Base-by-base conservation (phyloP, 805 yeast genomes). In the Suhomyces faveliae region DNA sequence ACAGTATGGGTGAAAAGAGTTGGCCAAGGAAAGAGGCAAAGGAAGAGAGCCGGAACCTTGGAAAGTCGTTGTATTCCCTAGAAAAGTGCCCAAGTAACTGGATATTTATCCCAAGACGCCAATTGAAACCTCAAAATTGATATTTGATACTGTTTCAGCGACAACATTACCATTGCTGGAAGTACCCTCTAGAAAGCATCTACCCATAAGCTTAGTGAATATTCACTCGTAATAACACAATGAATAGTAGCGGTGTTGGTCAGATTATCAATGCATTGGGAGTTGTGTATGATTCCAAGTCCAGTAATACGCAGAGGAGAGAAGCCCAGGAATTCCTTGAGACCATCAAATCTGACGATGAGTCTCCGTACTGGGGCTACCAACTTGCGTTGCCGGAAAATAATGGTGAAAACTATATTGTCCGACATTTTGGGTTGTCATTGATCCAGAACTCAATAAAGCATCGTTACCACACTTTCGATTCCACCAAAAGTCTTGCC, bases 281-380 rank as follows among this genome's bases (percentile, higher is more conserved):
- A 49, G 76, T 84, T 7, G 83, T 89, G 13, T 87, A 89, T 61
- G 80, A 81, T 35, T 80, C 90, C 13, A 74, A 73, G 50, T 77
- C 90, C 2, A 64, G 79, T 35, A 87, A 88, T 60, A 68, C 66
- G 3, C 77, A 79, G 47, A 66, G 86, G 45, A 72, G 76, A 39
- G 73, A 71, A 48, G 85, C 85, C 5, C 85, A 81, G 57, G 51
- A 46, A 4, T 88, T 89, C 55, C 72, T 94, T 25, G 97, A 90
- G 56, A 72, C 81, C 9, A 80, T 92, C 21, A 91, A 89, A 61
- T 68, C 74, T 39, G 83, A 85, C 51, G 87, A 84, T 8, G 95
- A 91, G 61, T 84, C 96, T 17, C 97, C 99, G 0, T 80, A 73
- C 51, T 89, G 96, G 91, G 97, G 97, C 2, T 92, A 85, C 66